Evolutionary conservation across 1,284 basidiomycete genomes (phyloP).

Genomic region (Chiua sp.): DNA sequence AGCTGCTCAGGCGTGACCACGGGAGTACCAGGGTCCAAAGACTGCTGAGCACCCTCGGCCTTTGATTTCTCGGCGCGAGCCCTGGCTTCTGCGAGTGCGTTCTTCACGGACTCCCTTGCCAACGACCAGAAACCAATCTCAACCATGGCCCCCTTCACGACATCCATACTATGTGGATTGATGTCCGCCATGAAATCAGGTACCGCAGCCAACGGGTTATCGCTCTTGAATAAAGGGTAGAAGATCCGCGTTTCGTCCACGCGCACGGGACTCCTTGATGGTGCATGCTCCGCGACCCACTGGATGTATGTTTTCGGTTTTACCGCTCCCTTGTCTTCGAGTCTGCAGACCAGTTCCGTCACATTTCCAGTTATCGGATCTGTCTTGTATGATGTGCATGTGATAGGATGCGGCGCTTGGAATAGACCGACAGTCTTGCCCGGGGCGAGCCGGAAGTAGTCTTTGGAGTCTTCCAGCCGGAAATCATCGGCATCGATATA

Average conservation of each 20-base stretch:
- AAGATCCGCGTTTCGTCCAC: conserved; percentile 95
- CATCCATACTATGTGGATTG: conserved; percentile 80
- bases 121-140: conserved; percentile 93
- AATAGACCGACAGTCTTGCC: conserved; percentile 98
- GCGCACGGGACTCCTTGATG: conserved; percentile 80
- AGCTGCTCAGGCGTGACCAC: conserved; percentile 81
- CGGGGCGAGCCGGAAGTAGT: conserved; percentile 98
- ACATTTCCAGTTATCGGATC: conserved; percentile 77
- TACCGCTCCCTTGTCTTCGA: conserved; percentile 76
- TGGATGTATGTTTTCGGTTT: conserved; percentile 98
- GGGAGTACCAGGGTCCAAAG: conserved; percentile 55
- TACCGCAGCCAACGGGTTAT: conserved; percentile 79
- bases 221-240: conserved; percentile 93
- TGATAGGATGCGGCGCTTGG: conserved; percentile 94
- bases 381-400: conserved; percentile 88
- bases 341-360: conserved; percentile 77
- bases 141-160: conserved; percentile 81
- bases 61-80: conserved; percentile 66
- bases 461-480: conserved; percentile 87
- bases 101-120: conserved; percentile 69
- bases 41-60: conserved; percentile 43
- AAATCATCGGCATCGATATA: conserved; percentile 98
- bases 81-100: conserved; percentile 72
- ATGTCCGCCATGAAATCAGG: conserved; percentile 81
- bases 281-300: conserved; percentile 92